Evolutionary conservation across 2,329 filamentous ascomycete species (phyloP).

Genomic region (Fusarium humuli): DNA sequence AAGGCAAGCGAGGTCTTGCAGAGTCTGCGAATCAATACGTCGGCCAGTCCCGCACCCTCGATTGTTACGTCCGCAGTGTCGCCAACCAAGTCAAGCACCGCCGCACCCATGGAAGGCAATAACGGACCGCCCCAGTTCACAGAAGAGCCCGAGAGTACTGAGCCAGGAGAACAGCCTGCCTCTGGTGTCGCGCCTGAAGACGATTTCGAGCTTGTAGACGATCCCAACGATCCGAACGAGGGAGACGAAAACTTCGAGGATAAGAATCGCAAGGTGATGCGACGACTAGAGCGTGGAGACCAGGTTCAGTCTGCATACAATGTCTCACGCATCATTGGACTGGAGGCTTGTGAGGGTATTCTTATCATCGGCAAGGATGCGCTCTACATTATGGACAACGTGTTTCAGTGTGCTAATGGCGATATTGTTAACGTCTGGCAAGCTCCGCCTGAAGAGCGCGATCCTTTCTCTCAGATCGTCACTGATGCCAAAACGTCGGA

Average conservation of each 20-base stretch:
- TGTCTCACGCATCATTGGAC: slow-evolving; percentile 90
- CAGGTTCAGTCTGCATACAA: slow-evolving; percentile 95
- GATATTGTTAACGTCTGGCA: slow-evolving; percentile 98
- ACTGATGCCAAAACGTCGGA: slow-evolving; percentile 71
- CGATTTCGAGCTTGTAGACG: slow-evolving; percentile 95
- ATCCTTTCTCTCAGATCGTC: slow-evolving; percentile 95
- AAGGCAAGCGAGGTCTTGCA: slow-evolving; percentile 64
- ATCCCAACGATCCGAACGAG: slow-evolving; percentile 86
- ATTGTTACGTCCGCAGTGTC: slow-evolving; percentile 33
- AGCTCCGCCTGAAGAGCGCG: slow-evolving; percentile 89
- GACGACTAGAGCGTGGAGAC: slow-evolving; percentile 89
- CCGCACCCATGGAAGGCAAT: slow-evolving; percentile 38
- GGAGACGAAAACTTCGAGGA: slow-evolving; percentile 86
- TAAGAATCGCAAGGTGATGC: slow-evolving; percentile 98
- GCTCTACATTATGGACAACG: slow-evolving; percentile 94
- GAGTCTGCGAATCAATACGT: slow-evolving; percentile 51
- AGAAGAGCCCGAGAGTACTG: slow-evolving; percentile 42
- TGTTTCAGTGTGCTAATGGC: slow-evolving; percentile 93
- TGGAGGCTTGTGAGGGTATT: slow-evolving; percentile 94
- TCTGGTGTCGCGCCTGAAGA: slow-evolving; percentile 71
- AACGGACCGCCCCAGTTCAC: slow-evolving; percentile 35
- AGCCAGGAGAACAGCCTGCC: slow-evolving; percentile 32
- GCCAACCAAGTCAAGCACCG: slow-evolving; percentile 32
- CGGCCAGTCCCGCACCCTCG: slow-evolving; percentile 38
- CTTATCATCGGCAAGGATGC: slow-evolving; percentile 92